These are phyloP conservation scores for Trichoderma endophyticum DNA, from an alignment of 2,329 filamentous ascomycete species.

Conservation along the genomic window DNA sequence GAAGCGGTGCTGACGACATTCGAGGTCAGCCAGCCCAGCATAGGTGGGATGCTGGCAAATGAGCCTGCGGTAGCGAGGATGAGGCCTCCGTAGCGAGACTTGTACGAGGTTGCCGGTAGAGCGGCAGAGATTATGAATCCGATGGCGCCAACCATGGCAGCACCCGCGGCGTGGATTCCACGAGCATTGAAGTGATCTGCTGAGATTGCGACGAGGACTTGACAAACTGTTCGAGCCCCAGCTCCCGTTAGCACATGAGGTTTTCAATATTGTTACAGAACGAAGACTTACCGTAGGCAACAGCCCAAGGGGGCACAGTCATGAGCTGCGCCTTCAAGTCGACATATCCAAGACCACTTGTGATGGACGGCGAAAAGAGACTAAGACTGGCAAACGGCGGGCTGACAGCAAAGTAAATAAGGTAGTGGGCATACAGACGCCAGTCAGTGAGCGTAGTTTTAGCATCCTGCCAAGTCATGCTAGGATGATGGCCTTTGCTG, in stretches of 20 bases:
- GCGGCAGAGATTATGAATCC: slow-evolving; percentile 61
- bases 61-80: slow-evolving; percentile 65
- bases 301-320: slow-evolving; percentile 64
- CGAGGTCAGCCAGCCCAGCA: slow-evolving; percentile 67
- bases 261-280: neutral
- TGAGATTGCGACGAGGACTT: slow-evolving; percentile 51
- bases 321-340: slow-evolving; percentile 61
- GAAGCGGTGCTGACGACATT: slow-evolving; percentile 65
- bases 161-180: slow-evolving; percentile 42
- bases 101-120: slow-evolving; percentile 58
- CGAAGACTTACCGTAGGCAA: slow-evolving; percentile 47
- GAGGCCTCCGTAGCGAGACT: slow-evolving; percentile 63
- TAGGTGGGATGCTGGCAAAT: slow-evolving; percentile 66
- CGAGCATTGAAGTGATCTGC: slow-evolving; percentile 61
- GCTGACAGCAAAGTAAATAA: slow-evolving; percentile 50
- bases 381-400: slow-evolving; percentile 58
- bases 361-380: slow-evolving; percentile 61
- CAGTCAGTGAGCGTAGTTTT: slow-evolving; percentile 65
- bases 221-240: slow-evolving; percentile 31
- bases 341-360: slow-evolving; percentile 48
- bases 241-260: neutral
- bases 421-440: slow-evolving; percentile 65
- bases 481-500: slow-evolving; percentile 56
- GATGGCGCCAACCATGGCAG: slow-evolving; percentile 43
- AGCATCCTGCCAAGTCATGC: slow-evolving; percentile 64